Base-by-base conservation (phyloP, 2,329 filamentous ascomycete genomes). In the Phaeoacremonium minimum region DNA sequence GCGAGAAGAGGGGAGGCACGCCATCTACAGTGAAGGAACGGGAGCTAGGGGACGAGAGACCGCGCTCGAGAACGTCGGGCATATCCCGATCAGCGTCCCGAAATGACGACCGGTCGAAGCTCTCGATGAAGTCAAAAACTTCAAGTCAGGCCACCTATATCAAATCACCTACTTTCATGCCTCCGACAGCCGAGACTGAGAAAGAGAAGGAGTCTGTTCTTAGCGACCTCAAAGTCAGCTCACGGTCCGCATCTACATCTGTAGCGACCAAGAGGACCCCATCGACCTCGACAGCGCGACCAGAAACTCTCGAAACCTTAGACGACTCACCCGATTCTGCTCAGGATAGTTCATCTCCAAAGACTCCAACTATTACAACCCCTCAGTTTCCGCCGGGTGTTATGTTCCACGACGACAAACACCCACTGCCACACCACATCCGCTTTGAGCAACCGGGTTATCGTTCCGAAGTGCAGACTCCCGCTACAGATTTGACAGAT, bases 141-240 rank as follows among this genome's bases (percentile, higher is more conserved):
- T 80, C 77, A 4, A 81, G 76, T 57, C 67, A 82, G 52, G 69
- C 78, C 18, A 75, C 75, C 16, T 73, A 64, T 43, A 57, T 77
- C 49, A 58, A 61, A 39, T 53, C 61, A 18, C 51, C 58, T 30
- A 50, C 47, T 11, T 36, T 46, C 38, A 51, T 45, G 15, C 33
- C 37, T 12, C 41, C 35, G 4, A 47, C 42, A 7, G 51, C 50
- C 16, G 37, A 47, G 18, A 50, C 49, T 16, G 18, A 36, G n/a
- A 20, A 29, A 13, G 17, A 30, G 17, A 13, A 18, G 16, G 33
- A 32, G 14, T 36, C 35, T 11, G 16, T 31, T n/a, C 16, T 26
- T 6, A 29, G 22, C 4, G 33, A 22, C 12, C 32, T 11, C 4
- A 14, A 22, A 7, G 35, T 28, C 7, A 43, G 37, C n/a, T 36